These are phyloP conservation scores for Spathaspora arborariae DNA, from an alignment of 805 yeast genomes.

Conservation along the genomic window DNA sequence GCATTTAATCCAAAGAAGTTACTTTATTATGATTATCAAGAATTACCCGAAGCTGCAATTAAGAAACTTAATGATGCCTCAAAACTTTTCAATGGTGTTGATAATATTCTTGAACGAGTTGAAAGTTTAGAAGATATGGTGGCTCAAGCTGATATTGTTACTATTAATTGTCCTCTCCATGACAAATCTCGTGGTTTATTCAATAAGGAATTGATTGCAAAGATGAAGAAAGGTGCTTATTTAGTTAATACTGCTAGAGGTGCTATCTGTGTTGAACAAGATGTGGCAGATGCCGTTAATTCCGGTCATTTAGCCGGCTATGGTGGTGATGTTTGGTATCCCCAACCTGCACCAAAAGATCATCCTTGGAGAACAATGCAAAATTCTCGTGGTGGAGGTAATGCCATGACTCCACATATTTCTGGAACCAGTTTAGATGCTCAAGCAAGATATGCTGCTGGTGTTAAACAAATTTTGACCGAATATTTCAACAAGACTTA, in stretches of 20 bases:
- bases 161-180: conserved; percentile 76
- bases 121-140: conserved; percentile 63
- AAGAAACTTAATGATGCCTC: conserved; percentile 35
- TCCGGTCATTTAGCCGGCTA: conserved; percentile 72
- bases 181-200: conserved; percentile 64
- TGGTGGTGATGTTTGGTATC: conserved; percentile 84
- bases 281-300: conserved; percentile 68
- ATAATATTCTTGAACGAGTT: conserved; percentile 54
- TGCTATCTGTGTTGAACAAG: conserved; percentile 70
- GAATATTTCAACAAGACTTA: conserved; percentile 57
- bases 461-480: conserved; percentile 62
- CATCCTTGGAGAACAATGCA: conserved; percentile 76
- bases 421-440: conserved; percentile 82
- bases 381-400: conserved; percentile 65
- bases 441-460: conserved; percentile 68
- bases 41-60: conserved; percentile 50
- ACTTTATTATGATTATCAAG: conserved; percentile 73
- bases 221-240: conserved; percentile 72
- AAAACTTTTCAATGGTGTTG: conserved; percentile 45
- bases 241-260: conserved; percentile 80
- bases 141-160: conserved; percentile 64
- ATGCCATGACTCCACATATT: conserved; percentile 82
- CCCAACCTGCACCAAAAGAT: conserved; percentile 74
- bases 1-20: conserved; percentile 75
- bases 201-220: conserved; percentile 60